phyloP scores from a whole-genome alignment of 192 early-diverging fungal species.

The Polychytrium aggregatum region DNA sequence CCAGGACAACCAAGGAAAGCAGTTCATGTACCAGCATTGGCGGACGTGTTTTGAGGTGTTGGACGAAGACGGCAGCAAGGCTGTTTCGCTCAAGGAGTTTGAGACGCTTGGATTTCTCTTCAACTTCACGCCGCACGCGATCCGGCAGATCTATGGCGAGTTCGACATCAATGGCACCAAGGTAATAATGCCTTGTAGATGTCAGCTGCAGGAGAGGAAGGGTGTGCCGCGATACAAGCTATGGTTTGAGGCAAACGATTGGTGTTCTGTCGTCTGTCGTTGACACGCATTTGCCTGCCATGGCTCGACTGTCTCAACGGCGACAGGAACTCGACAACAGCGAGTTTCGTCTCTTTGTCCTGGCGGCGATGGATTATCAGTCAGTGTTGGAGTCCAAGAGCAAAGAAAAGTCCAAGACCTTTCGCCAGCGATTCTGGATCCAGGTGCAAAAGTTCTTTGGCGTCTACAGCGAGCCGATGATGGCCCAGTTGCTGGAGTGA shows the following conservation, averaged over 20 bases:
- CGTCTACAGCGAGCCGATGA: no score
- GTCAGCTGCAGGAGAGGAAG: background rate
- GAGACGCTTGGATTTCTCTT: conserved; percentile 35
- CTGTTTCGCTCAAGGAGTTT: conserved; percentile 30
- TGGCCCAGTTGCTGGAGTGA: no score
- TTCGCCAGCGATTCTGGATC: no score
- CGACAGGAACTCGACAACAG: conserved; percentile 30
- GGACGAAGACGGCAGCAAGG: conserved; percentile 33
- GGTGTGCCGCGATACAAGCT: no score
- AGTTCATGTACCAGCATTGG: conserved; percentile 39
- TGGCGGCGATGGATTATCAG: conserved; percentile 33
- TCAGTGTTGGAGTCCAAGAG: conserved; percentile 10
- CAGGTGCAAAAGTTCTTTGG: no score
- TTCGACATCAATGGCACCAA: conserved; percentile 31
- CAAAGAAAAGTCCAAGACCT: no score
- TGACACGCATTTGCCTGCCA: no score
- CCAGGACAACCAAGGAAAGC: conserved; percentile 28
- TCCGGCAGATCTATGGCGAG: conserved; percentile 30
- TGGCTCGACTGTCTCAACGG: background rate
- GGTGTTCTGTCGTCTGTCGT: no score
- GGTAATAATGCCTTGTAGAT: conserved; percentile 1
- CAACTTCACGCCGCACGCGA: conserved; percentile 26
- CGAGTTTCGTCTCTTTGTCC: conserved; percentile 32
- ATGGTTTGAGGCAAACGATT: no score
- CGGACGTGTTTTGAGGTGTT: conserved; percentile 38